Conservation (phyloP, 768 basidiomycete genomes). For the Panus rudis region DNA sequence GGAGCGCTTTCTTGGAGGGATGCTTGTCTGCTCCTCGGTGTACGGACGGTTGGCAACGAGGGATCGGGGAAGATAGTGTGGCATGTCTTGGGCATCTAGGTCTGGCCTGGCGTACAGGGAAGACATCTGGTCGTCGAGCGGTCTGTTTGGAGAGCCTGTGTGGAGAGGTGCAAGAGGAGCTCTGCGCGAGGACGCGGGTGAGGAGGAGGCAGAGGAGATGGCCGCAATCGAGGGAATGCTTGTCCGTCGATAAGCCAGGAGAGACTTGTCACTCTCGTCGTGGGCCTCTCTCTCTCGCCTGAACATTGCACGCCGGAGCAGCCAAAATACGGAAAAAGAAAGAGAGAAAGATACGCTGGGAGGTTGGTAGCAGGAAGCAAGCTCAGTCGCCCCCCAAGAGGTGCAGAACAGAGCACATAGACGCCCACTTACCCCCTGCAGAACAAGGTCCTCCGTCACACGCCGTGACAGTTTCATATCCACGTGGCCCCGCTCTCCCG, state of each 20-base stretch:
- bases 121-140: constrained; percentile 21
- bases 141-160: constrained; percentile 14
- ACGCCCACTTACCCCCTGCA: not conserved
- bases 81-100: constrained; percentile 12
- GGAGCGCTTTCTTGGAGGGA: constrained; percentile 15
- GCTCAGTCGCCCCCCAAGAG: not conserved
- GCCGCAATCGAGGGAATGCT: constrained; percentile 10
- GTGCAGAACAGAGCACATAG: not conserved
- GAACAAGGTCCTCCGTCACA: constrained; percentile 1
- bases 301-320: not conserved
- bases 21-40: constrained; percentile 14
- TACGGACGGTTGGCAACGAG: constrained; percentile 16
- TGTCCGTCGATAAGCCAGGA: constrained; percentile 9
- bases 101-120: constrained; percentile 13
- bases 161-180: constrained; percentile 22
- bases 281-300: not conserved
- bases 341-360: not conserved
- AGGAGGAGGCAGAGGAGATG: constrained; percentile 6
- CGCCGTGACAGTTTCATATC: not conserved
- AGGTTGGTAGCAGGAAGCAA: not conserved
- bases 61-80: constrained; percentile 14
- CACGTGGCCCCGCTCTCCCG: not conserved
- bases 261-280: not conserved
- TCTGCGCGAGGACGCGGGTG: constrained; percentile 12
- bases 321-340: not conserved